phyloP scores from a whole-genome alignment of 306 rosid species.

The Vigna angularis region DNA sequence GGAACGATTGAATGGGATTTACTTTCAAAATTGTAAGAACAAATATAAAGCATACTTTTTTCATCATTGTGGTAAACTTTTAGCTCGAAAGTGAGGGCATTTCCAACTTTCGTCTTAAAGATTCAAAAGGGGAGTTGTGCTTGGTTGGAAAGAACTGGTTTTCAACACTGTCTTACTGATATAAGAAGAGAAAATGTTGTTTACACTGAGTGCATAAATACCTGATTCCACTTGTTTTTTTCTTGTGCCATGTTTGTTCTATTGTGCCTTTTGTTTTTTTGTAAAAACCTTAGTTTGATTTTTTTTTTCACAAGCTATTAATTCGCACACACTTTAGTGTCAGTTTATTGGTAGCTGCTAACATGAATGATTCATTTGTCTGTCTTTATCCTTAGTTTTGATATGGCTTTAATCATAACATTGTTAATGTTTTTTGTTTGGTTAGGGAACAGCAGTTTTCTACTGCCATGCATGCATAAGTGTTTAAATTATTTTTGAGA shows the following conservation, averaged over 20 bases:
- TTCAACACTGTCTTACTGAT: slow-evolving; percentile 39
- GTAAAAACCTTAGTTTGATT: not conserved
- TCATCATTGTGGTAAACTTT: too few relatives aligned
- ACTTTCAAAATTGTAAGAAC: too few relatives aligned
- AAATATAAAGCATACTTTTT: too few relatives aligned
- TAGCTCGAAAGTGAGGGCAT: slow-evolving; percentile 28
- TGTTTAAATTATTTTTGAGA: not conserved
- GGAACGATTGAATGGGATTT: not conserved
- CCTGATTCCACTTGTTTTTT: not conserved
- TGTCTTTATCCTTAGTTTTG: not conserved
- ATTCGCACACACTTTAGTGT: not conserved
- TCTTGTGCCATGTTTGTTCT: not conserved
- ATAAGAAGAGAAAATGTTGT: slow-evolving; percentile 36
- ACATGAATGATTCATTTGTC: not conserved
- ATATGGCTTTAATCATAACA: not conserved
- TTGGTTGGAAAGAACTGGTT: slow-evolving; percentile 26
- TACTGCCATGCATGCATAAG: not conserved
- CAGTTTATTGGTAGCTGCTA: not conserved
- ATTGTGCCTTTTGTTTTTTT: not conserved
- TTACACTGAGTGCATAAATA: slow-evolving; percentile 26
- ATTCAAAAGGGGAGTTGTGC: slow-evolving; percentile 18
- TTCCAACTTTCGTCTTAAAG: slow-evolving; percentile 34
- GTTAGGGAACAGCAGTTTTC: not conserved
- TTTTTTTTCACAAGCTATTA: slow-evolving; percentile 10
- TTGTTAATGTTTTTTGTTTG: not conserved